phyloP scores from a whole-genome alignment of 1,284 basidiomycete species.

The Apiotrichum mycotoxinovorans region DNA sequence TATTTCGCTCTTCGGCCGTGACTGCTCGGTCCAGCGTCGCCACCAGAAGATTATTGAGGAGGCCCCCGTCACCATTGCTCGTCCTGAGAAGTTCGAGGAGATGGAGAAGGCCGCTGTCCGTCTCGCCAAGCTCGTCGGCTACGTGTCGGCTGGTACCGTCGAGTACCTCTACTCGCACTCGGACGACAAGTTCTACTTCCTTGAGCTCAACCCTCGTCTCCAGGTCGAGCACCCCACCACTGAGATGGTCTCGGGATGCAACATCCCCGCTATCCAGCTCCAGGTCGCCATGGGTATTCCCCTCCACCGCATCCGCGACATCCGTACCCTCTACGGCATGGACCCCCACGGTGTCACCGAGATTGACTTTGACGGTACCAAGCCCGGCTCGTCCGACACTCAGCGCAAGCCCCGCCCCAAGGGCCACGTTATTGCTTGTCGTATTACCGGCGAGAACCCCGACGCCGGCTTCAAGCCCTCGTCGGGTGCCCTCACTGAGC shows the following conservation, averaged over 20 bases:
- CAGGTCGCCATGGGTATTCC: slow-evolving; percentile 99
- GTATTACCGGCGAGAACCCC: slow-evolving; percentile 99
- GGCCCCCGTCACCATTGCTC: slow-evolving; percentile 96
- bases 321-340: slow-evolving; percentile 93
- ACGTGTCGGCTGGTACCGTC: slow-evolving; percentile 97
- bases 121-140: slow-evolving; percentile 95
- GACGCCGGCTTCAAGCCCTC: slow-evolving; percentile 99
- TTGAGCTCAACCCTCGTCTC: slow-evolving; percentile 98
- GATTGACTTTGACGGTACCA: slow-evolving; percentile 94
- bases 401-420: slow-evolving; percentile 96
- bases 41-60: slow-evolving; percentile 99
- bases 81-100: slow-evolving; percentile 81
- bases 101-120: slow-evolving; percentile 99
- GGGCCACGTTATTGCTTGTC: slow-evolving; percentile 97
- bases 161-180: slow-evolving; percentile 97
- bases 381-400: slow-evolving; percentile 77
- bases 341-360: slow-evolving; percentile 79
- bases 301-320: slow-evolving; percentile 91
- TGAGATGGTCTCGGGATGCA: slow-evolving; percentile 98
- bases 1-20: slow-evolving; percentile 97
- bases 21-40: slow-evolving; percentile 98
- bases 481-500: slow-evolving; percentile 91
- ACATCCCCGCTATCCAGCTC: slow-evolving; percentile 94
- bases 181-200: slow-evolving; percentile 92
- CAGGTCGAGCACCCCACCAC: slow-evolving; percentile 99